Evolutionary conservation across 345 rosid genomes (phyloP), one percentile per base, ranked within the genome.

Genomic region (Pugionium dolabratum): DNA sequence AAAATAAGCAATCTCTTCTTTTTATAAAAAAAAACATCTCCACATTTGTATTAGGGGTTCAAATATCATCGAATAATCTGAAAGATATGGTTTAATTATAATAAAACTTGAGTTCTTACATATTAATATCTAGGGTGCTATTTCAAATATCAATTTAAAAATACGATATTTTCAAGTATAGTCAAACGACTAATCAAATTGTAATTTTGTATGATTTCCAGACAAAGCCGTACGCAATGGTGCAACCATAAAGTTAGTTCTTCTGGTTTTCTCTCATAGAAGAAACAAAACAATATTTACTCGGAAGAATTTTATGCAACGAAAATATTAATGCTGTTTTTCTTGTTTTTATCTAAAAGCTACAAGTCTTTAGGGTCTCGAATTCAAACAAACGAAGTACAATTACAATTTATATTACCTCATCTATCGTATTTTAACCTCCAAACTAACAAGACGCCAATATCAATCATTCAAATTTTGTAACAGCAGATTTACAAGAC

Each of bases 341-440:
- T 3, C 32, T 31, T 2, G 3, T 41, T 60, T 4, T 46, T 33
- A 5, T 27, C 6, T 49, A 3, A n/a, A 39, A 54, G 7, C 3
- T 3, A 3, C 3, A 25, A 39, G n/a, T 18, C 50, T 27, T 32
- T 0, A 47, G 37, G 5, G 62, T 43, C 47, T 60, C 3, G 43
- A 31, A 47, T 55, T 41, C 3, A 62, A 42, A 49, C 75, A 72
- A 64, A 50, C 32, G 11, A 64, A 63, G 54, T 41, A 48, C 49
- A 27, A 33, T 36, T 18, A 34, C 9, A 33, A 10, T 56, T 55
- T 51, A 56, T 55, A 26, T 33, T 27, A 59, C 52, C 58, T 18
- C 18, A 18, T 18, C 18, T 18, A 18, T 18, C 18, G 18, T 18
- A 18, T 18, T 18, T 18, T 18, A 18, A 18, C 18, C 18, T 0